Conservation (phyloP, 1,139 yeast species). For the Blastobotrys indianensis region DNA sequence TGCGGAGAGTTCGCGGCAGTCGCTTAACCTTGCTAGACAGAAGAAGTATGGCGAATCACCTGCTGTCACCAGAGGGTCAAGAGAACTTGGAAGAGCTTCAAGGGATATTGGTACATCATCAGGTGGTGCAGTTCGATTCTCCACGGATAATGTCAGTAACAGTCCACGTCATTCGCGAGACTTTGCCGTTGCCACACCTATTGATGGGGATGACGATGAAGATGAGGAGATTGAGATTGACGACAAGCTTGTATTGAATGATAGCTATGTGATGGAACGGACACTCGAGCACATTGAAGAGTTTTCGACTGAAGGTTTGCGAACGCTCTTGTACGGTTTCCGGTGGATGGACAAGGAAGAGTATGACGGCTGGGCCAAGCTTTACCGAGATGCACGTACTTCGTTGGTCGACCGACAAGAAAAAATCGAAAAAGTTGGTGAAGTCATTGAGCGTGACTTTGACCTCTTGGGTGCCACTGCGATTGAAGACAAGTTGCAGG, state of each 20-base stretch:
- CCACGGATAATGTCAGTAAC: not conserved
- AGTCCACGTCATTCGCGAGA: not conserved
- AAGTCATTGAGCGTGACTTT: constrained; percentile 57
- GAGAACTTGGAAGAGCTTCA: constrained; percentile 29
- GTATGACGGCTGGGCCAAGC: constrained; percentile 59
- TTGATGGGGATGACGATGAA: constrained; percentile 31
- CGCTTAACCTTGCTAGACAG: constrained; percentile 50
- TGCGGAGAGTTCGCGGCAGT: constrained; percentile 53
- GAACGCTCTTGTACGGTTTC: constrained; percentile 81
- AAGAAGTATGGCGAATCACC: constrained; percentile 57
- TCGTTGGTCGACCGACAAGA: constrained; percentile 61
- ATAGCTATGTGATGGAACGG: constrained; percentile 70
- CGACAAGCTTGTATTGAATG: constrained; percentile 62
- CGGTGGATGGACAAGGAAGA: constrained; percentile 59
- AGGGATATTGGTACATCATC: not conserved
- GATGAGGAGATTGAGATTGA: constrained; percentile 39
- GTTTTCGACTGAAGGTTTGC: constrained; percentile 87
- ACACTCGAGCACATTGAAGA: constrained; percentile 89
- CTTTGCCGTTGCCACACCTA: not conserved
- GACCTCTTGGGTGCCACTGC: constrained; percentile 89
- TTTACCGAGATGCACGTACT: constrained; percentile 71
- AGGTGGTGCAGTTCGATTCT: not conserved
- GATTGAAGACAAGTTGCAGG: constrained; percentile 92
- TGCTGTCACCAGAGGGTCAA: constrained; percentile 4
- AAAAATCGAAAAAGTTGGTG: constrained; percentile 69